These are phyloP conservation scores for Pichia occidentalis DNA, from an alignment of 805 yeast species.

Conservation along the genomic window DNA sequence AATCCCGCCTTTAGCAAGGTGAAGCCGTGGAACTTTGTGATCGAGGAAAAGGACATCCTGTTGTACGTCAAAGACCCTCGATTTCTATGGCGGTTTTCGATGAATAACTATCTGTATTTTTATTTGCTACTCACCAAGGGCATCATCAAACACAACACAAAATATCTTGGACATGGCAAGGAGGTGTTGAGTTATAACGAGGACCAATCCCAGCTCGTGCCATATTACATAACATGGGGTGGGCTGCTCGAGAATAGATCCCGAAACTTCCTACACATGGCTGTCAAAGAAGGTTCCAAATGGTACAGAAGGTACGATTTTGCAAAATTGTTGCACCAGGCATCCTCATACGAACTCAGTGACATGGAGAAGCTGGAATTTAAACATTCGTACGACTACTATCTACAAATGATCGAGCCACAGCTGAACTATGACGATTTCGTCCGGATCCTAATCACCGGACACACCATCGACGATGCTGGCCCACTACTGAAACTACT, in stretches of 20 bases:
- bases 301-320: background rate
- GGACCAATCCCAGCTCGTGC: constrained; percentile 2
- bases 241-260: background rate
- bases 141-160: too few relatives aligned
- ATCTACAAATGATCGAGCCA: constrained; percentile 4
- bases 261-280: background rate
- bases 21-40: constrained; percentile 5
- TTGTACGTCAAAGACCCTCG: constrained; percentile 1
- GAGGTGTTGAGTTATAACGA: constrained; percentile 1
- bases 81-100: constrained; percentile 7
- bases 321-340: background rate
- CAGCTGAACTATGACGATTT: background rate
- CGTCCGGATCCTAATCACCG: constrained; percentile 1
- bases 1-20: constrained; percentile 1
- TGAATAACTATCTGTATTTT: constrained; percentile 6
- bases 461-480: constrained; percentile 3
- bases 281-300: constrained; percentile 1
- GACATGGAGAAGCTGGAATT: background rate
- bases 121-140: background rate
- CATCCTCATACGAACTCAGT: background rate
- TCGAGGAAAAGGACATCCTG: constrained; percentile 1
- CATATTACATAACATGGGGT: background rate
- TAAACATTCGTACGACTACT: constrained; percentile 1
- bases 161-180: too few relatives aligned
- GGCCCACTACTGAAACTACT: constrained; percentile 1